These are phyloP conservation scores for Albizia julibrissin DNA, from an alignment of 306 rosid species.

Conservation along the genomic window DNA sequence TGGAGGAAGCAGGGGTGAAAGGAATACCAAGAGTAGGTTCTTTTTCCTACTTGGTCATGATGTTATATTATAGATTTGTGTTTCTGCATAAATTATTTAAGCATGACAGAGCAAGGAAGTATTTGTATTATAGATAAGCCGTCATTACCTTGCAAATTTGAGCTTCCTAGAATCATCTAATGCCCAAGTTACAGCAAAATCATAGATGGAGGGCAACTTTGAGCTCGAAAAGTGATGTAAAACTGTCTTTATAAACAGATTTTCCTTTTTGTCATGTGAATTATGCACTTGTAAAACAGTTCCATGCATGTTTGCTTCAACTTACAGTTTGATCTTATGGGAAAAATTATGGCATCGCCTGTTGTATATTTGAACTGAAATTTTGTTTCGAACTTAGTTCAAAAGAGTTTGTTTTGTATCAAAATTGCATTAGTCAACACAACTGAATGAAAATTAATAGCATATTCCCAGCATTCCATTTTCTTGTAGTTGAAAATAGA, in stretches of 20 bases:
- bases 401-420: background rate
- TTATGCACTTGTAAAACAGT: constrained; percentile 1
- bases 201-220: background rate
- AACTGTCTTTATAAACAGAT: background rate
- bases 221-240: background rate
- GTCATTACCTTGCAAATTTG: background rate
- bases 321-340: constrained; percentile 19
- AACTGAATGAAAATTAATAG: background rate
- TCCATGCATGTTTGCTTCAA: background rate
- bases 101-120: constrained; percentile 18
- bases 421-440: constrained; percentile 7
- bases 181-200: background rate
- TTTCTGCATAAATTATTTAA: constrained; percentile 1
- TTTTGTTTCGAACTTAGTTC: constrained; percentile 26
- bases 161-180: background rate
- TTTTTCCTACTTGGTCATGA: constrained; percentile 25
- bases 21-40: constrained; percentile 72
- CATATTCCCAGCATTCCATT: constrained; percentile 1
- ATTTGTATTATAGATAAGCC: background rate
- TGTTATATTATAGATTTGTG: background rate
- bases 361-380: constrained; percentile 6
- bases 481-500: background rate
- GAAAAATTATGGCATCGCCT: background rate
- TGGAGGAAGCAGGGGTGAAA: constrained; percentile 90
- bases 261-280: constrained; percentile 15